phyloP scores from a whole-genome alignment of 495 filamentous ascomycete species.

The Emericellopsis terricola region DNA sequence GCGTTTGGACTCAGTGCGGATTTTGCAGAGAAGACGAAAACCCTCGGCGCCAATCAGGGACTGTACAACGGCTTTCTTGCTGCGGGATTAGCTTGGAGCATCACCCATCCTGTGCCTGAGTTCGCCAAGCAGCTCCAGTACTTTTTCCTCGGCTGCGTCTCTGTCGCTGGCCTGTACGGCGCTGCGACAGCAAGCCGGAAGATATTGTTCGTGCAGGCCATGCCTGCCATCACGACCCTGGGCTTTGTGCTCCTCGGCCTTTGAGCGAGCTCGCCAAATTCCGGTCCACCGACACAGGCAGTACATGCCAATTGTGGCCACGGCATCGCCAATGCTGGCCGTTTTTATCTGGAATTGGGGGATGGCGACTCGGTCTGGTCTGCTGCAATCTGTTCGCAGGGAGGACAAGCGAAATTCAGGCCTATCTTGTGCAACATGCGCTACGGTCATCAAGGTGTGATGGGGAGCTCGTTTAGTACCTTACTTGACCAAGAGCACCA shows the following conservation, averaged over 20 bases:
- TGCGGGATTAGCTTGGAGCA: conserved; percentile 13
- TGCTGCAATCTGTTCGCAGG: neutral
- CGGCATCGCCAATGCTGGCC: no score
- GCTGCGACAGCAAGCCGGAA: conserved; percentile 9
- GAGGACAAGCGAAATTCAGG: no score
- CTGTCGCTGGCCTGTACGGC: conserved; percentile 13
- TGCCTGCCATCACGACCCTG: conserved; percentile 7
- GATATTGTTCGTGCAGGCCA: conserved; percentile 12
- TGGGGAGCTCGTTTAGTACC: no score
- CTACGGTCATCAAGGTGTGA: no score
- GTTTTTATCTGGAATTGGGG: no score
- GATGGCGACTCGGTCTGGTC: no score
- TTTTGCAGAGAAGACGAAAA: conserved; percentile 10
- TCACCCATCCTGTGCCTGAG: conserved; percentile 10
- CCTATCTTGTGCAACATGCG: no score
- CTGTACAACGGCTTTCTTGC: conserved; percentile 20
- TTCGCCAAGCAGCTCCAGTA: conserved; percentile 11
- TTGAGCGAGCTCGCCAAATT: conserved; percentile 48
- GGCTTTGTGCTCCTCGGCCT: conserved; percentile 1
- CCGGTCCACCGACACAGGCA: no score
- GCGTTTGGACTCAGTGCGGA: conserved; percentile 11
- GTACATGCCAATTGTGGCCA: no score
- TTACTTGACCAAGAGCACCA: no score
- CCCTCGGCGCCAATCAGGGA: conserved; percentile 16
- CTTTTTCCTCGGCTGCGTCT: conserved; percentile 15